Evolutionary conservation across 2,329 filamentous ascomycete genomes (phyloP), one percentile per base, ranked within the genome.

Genomic region (Pyrenophora graminea): DNA sequence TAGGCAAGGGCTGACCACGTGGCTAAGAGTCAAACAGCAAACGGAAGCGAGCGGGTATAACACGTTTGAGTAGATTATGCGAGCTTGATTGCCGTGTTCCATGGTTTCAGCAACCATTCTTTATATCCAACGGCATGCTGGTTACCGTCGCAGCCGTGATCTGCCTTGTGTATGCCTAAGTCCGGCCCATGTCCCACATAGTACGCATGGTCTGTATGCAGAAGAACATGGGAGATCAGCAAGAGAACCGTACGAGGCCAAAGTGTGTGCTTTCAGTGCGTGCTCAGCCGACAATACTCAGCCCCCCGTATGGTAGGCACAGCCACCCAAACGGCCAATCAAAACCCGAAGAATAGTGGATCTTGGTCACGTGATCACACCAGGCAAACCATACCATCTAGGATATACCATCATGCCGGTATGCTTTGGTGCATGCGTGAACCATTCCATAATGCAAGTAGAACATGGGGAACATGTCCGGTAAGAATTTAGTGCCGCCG

Each of bases 81-180:
- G 37, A 27, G 39, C 21, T 36, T 27, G 30, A 19, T n/a, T 43
- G 46, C 18, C n/a, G 6, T 33, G 18, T 45, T 18, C 25, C 15
- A 21, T 34, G 40, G 40, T 31, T 41, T 32, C 13, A 39, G 7
- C 41, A n/a, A 19, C 27, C 10, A 10, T 30, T 30, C 27, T 30
- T 30, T 30, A 12, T 30, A 30, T 30, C 7, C 9, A 30, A 10
- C 7, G 6, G 4, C 10, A 13, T 12, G 7, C 12, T 30, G 10
- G 10, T 30, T 30, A 10, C 27, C 27, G 9, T 12, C 3, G 2
- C 27, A 30, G 27, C 8, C 9, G 27, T 30, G 12, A 37, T 45
- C 45, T 45, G 50, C 50, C 50, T 48, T 17, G 45, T 36, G 49
- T 30, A 30, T 25, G 23, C 27, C 27, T 30, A 3, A 12, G 10